These are phyloP conservation scores for Neostapfia colusana DNA, from an alignment of 176 grass and related monocot genomes.

Conservation along the genomic window DNA sequence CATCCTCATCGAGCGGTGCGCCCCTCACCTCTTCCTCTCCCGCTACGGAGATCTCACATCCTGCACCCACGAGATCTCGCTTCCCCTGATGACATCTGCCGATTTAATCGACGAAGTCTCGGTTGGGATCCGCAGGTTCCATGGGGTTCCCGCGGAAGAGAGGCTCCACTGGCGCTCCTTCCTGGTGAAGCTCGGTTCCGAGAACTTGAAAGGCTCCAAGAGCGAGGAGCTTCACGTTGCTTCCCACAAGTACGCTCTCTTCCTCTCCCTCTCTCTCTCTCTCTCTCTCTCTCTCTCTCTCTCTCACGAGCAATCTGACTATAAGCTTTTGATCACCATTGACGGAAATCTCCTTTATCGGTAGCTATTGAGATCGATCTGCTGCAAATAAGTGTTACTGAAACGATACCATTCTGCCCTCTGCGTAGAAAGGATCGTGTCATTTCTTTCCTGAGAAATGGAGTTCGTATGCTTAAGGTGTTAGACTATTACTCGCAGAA, in stretches of 20 bases:
- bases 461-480: not conserved
- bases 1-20: constrained; percentile 71
- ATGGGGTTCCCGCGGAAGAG: constrained; percentile 93
- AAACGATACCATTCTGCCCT: not conserved
- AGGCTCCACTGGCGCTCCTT: constrained; percentile 95
- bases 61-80: not conserved
- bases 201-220: constrained; percentile 90
- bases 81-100: constrained; percentile 29
- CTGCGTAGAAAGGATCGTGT: not conserved
- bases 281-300: too few species aligned
- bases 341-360: not conserved
- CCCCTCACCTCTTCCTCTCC: too few species aligned
- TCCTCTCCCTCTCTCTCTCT: not conserved
- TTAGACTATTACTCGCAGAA: too few species aligned
- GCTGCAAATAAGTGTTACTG: not conserved
- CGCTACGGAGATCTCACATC: not conserved
- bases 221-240: constrained; percentile 90
- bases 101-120: not conserved
- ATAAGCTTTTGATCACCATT: not conserved
- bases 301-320: not conserved
- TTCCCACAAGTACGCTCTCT: constrained; percentile 71
- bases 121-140: constrained; percentile 49
- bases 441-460: not conserved
- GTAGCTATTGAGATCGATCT: not conserved
- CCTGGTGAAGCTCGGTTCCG: constrained; percentile 83